phyloP scores from a whole-genome alignment of 1,284 basidiomycete genomes.

The Flammula alnicola region DNA sequence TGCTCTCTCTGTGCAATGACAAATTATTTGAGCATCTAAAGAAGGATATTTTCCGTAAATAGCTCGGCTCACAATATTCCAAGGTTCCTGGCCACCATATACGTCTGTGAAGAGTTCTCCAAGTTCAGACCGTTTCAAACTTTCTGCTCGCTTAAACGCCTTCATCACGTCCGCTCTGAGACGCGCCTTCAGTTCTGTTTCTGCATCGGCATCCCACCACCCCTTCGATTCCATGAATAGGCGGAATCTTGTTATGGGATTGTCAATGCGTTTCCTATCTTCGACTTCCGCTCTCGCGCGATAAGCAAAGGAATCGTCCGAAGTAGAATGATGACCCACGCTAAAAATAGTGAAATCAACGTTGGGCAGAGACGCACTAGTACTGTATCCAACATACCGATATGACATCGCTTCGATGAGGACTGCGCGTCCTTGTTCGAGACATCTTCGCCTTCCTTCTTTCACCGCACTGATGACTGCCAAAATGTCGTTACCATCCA shows the following conservation, averaged over 20 bases:
- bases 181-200: constrained; percentile 71
- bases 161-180: constrained; percentile 78
- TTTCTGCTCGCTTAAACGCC: constrained; percentile 81
- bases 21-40: neutral
- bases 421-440: constrained; percentile 83
- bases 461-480: constrained; percentile 85
- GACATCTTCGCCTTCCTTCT: constrained; percentile 78
- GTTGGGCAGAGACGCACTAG: constrained; percentile 7
- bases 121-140: constrained; percentile 70
- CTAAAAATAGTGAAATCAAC: constrained; percentile 36
- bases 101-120: constrained; percentile 88
- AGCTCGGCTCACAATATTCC: constrained; percentile 78
- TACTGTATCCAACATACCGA: constrained; percentile 48
- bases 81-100: constrained; percentile 84
- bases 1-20: constrained; percentile 71
- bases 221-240: constrained; percentile 79
- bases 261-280: constrained; percentile 85
- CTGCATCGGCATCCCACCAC: constrained; percentile 87
- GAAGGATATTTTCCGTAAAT: neutral
- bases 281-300: constrained; percentile 85
- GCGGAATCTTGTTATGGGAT: constrained; percentile 86
- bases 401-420: constrained; percentile 94
- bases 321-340: constrained; percentile 94
- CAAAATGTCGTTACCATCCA: constrained; percentile 93
- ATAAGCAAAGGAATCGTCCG: constrained; percentile 93